Evolutionary conservation across 768 basidiomycete genomes (phyloP).

Genomic region (Boletellus ananiceps): DNA sequence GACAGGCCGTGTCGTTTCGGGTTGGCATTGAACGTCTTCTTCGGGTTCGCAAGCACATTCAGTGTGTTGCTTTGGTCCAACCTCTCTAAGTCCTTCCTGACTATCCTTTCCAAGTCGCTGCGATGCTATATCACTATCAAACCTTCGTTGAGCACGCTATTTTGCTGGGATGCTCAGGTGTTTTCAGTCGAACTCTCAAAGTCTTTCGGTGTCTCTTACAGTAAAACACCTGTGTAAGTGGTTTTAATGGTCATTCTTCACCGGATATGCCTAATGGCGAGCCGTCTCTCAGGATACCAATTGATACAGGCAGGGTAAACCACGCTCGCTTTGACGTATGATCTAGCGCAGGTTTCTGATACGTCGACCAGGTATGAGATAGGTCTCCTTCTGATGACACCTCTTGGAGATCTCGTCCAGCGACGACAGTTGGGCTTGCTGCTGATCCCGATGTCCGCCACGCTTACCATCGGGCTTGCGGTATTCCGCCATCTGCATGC

Average conservation of each 20-base stretch:
- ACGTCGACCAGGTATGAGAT: conserved; percentile 51
- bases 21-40: conserved; percentile 44
- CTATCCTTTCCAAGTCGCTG: conserved; percentile 42
- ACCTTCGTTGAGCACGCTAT: conserved; percentile 61
- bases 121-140: conserved; percentile 85
- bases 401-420: conserved; percentile 79
- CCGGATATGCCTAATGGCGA: conserved; percentile 38
- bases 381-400: conserved; percentile 71
- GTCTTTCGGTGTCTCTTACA: conserved; percentile 37
- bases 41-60: conserved; percentile 58
- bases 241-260: conserved; percentile 54
- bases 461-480: conserved; percentile 68
- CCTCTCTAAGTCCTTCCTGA: conserved; percentile 2
- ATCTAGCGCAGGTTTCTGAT: not conserved
- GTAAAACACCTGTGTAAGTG: conserved; percentile 32
- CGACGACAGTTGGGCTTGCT: too few species aligned
- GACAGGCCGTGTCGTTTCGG: conserved; percentile 46
- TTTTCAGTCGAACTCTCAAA: conserved; percentile 32
- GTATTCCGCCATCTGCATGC: conserved; percentile 46
- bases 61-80: conserved; percentile 11
- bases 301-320: conserved; percentile 21
- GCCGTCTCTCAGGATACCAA: conserved; percentile 51
- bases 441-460: conserved; percentile 45
- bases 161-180: conserved; percentile 25
- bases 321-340: conserved; percentile 30